Conservation (phyloP, 2,329 filamentous ascomycete species). For the Colletotrichum siamense region DNA sequence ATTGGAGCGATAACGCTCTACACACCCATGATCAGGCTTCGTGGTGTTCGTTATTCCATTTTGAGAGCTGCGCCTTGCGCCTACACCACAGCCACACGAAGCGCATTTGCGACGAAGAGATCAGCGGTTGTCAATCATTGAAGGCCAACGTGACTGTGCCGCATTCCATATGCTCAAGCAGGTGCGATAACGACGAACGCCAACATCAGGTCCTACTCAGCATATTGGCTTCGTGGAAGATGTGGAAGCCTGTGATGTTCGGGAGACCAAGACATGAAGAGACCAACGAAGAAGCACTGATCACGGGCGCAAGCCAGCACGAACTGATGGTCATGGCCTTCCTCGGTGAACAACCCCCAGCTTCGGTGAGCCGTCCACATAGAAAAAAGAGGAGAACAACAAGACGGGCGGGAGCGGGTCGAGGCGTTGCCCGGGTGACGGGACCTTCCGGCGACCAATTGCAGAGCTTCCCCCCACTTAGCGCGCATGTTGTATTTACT, state of each 20-base stretch:
- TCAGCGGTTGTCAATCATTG: too few relatives aligned
- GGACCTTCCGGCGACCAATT: neutral
- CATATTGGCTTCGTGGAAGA: too few relatives aligned
- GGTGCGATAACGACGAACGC: too few relatives aligned
- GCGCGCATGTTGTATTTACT: conserved; percentile 21
- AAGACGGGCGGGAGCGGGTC: neutral
- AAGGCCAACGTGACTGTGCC: too few relatives aligned
- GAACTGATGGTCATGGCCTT: neutral
- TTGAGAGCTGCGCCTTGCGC: neutral
- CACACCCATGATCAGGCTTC: neutral
- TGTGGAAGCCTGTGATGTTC: neutral
- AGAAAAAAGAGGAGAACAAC: neutral
- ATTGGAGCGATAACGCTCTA: neutral
- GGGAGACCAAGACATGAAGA: neutral
- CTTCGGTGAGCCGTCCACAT: neutral
- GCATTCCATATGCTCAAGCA: too few relatives aligned
- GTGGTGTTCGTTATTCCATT: neutral
- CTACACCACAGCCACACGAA: neutral
- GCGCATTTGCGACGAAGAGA: neutral
- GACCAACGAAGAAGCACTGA: neutral
- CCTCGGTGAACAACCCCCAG: neutral
- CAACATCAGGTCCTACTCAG: too few relatives aligned
- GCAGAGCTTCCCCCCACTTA: neutral
- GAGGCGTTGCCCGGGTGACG: conserved; percentile 1
- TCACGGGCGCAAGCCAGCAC: neutral